These are phyloP conservation scores for Backusella parvicylindrica DNA, from an alignment of 192 early-diverging fungal species.

Conservation along the genomic window DNA sequence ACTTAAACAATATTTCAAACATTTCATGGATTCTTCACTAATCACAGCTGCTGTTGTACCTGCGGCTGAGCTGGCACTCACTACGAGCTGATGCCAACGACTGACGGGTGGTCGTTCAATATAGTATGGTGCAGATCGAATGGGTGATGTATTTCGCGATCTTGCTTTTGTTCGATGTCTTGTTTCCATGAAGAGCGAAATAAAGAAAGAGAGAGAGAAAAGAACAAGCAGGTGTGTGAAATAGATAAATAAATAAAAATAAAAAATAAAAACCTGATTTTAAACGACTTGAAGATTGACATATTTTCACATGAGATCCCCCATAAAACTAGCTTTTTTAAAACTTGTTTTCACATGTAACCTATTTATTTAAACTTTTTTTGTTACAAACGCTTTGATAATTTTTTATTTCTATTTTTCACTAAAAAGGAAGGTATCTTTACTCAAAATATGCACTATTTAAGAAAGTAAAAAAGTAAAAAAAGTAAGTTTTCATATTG, in stretches of 20 bases:
- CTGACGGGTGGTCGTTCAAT: conserved; percentile 15
- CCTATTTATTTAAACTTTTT: conserved; percentile 2
- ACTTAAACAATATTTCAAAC: conserved; percentile 84
- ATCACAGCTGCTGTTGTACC: conserved; percentile 74
- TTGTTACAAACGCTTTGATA: conserved; percentile 3
- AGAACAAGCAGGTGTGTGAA: background rate
- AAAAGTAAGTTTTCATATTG: no score
- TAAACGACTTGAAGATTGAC: conserved; percentile 8
- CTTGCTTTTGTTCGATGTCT: background rate
- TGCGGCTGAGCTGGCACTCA: conserved; percentile 53
- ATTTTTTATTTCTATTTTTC: conserved; percentile 1
- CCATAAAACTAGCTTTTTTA: background rate
- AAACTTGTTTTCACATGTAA: conserved; percentile 3
- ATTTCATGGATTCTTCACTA: conserved; percentile 85
- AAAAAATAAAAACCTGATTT: background rate
- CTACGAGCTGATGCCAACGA: conserved; percentile 60
- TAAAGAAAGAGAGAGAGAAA: background rate
- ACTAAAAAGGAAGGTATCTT: background rate
- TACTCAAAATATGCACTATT: background rate
- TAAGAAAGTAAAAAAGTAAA: background rate
- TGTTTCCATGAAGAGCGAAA: background rate
- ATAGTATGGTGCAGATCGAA: conserved; percentile 12
- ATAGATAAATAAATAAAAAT: conserved; percentile 1
- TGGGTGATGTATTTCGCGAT: conserved; percentile 19
- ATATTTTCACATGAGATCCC: conserved; percentile 29